Evolutionary conservation across 495 filamentous ascomycete genomes (phyloP), one percentile per base, ranked within the genome.

Genomic region (Aspergillus affinis): DNA sequence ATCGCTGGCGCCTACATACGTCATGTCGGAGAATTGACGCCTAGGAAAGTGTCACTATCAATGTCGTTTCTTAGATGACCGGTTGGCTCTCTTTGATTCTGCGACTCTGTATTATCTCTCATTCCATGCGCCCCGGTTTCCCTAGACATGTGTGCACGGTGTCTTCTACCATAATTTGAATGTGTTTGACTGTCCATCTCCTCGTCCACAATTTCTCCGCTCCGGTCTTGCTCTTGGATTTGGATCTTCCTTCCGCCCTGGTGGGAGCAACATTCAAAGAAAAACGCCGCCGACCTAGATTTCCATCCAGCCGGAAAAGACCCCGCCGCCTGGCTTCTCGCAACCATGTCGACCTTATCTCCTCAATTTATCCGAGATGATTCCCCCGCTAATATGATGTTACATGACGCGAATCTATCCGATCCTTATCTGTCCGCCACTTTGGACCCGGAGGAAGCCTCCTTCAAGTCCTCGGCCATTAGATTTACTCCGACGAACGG

Each of bases 381-480:
- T 21, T 68, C 69, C 9, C 60, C 66, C 19, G 63, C 60, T 47
- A 62, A 57, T 19, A 54, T 56, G 21, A 60, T 36, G 23, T 55
- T 62, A 19, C 49, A 60, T 15, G 56, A 61, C 30, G 19, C 55
- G 21, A 57, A 57, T 20, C 54, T 63, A 23, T 57, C 55, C 23
- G 75, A 79, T 49, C 73, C 74, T 23, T 80, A 78, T 61, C 69
- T 78, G 7, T 77, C 75, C 5, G 68, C 73, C 18, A 63, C 69
- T 8, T 72, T 69, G 12, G 77, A 78, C 58, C 75, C 72, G 0
- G 77, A 80, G 23, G 73, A 77, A 63, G 63, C 68, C 7, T 72
- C 64, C 18, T 75, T 78, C 32, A 67, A 68, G 54, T 69, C 70
- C n/a, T 61, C 65, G 36, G 72, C 68, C 0, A 73, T 78, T 57